A percentile compares a stretch with the other conserved stretches of the same genome.
phyloP scores from a whole-genome alignment of 192 early-diverging fungal genomes.

The Spinellus fusiger region DNA sequence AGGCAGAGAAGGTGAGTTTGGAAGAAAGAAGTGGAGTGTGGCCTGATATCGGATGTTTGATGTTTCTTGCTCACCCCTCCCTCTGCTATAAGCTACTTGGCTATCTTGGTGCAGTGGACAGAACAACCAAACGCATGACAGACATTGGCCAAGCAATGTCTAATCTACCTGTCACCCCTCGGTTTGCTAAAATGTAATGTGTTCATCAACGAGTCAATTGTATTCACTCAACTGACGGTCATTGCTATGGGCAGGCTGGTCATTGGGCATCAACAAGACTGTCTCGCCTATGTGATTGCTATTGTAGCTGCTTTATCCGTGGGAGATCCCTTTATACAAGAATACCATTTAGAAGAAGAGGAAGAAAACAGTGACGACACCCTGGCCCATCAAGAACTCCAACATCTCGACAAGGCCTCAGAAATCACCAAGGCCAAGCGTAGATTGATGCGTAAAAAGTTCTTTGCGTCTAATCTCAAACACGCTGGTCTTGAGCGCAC shows the following conservation, averaged over 20 bases:
- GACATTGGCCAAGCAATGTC: slow-evolving; percentile 84
- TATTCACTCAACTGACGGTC: not conserved
- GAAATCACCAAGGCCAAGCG: slow-evolving; percentile 55
- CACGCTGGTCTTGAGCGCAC: slow-evolving; percentile 71
- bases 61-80: not conserved
- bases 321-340: slow-evolving; percentile 87
- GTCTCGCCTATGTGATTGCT: slow-evolving; percentile 83
- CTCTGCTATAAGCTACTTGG: slow-evolving; percentile 44
- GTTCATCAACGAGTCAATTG: not conserved
- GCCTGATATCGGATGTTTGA: too few relatives aligned
- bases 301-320: slow-evolving; percentile 90
- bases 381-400: slow-evolving; percentile 43
- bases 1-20: slow-evolving; percentile 62
- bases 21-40: too few relatives aligned
- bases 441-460: slow-evolving; percentile 54
- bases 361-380: slow-evolving; percentile 46
- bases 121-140: slow-evolving; percentile 62
- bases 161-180: slow-evolving; percentile 85
- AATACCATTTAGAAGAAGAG: slow-evolving; percentile 56
- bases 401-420: slow-evolving; percentile 52
- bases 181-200: slow-evolving; percentile 80
- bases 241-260: slow-evolving; percentile 59
- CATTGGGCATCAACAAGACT: slow-evolving; percentile 78
- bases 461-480: slow-evolving; percentile 65
- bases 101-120: slow-evolving; percentile 72